phyloP scores from a whole-genome alignment of 768 basidiomycete species.

The Brasilioporus rufonigricans region DNA sequence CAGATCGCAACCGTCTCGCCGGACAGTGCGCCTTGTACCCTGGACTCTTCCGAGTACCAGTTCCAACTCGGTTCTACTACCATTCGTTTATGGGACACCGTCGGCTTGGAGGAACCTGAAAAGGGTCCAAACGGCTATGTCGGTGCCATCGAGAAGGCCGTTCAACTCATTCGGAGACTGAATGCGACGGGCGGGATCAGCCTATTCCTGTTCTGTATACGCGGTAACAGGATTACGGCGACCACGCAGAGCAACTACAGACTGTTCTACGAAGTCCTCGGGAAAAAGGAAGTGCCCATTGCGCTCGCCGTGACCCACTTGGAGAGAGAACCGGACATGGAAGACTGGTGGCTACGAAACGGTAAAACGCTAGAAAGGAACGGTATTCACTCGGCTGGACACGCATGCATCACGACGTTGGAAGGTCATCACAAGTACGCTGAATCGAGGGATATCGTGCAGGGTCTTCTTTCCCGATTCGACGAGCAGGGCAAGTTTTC shows the following conservation, averaged over 20 bases:
- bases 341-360: slow-evolving; percentile 33
- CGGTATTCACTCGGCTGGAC: slow-evolving; percentile 24
- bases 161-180: slow-evolving; percentile 34
- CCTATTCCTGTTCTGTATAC: slow-evolving; percentile 41
- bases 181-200: slow-evolving; percentile 33
- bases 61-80: slow-evolving; percentile 21
- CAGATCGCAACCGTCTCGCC: slow-evolving; percentile 23
- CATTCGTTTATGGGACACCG: slow-evolving; percentile 34
- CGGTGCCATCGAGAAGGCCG: slow-evolving; percentile 30
- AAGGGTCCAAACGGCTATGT: slow-evolving; percentile 19
- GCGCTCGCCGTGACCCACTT: slow-evolving; percentile 40
- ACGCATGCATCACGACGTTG: slow-evolving; percentile 33
- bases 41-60: slow-evolving; percentile 28
- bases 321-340: slow-evolving; percentile 34
- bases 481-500: slow-evolving; percentile 29
- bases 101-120: slow-evolving; percentile 32
- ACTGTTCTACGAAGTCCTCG: slow-evolving; percentile 28
- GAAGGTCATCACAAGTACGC: slow-evolving; percentile 25
- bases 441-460: slow-evolving; percentile 30
- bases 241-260: too few relatives aligned
- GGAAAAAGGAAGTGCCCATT: slow-evolving; percentile 36
- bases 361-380: slow-evolving; percentile 15
- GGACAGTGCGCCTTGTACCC: slow-evolving; percentile 33
- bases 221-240: slow-evolving; percentile 35
- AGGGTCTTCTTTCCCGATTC: slow-evolving; percentile 16